Evolutionary conservation across 306 rosid species (phyloP), one percentile per base, ranked within the genome.

Genomic region (Quercus glauca): DNA sequence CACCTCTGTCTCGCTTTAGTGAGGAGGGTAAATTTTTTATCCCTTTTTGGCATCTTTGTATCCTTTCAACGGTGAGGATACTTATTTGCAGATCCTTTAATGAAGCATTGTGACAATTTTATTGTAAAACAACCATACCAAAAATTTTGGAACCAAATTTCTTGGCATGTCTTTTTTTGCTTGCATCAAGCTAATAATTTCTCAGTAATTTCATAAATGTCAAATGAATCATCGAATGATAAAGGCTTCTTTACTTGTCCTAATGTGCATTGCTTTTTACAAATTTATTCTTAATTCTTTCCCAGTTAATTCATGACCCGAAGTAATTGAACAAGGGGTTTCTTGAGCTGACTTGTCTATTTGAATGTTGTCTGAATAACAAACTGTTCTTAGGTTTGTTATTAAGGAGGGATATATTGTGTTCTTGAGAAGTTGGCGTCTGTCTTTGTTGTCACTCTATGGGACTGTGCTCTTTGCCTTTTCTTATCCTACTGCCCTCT

Each of bases 1-100:
- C 99, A 95, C 73, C 97, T 95, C 43, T 95, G 99, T 88, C 89
- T 95, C 61, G 99, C 98, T 65, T 84, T 95, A 92, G 99, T 95
- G 79, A 91, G 93, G 77, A 92, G 99, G 99, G 99, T 95, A 89
- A 57, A 73, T 79, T 82, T 73, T 70, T 74, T 63, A 43, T 67
- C 63, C 83, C 78, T 76, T 60, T 17, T 10, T 49, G 53, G 10
- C 35, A 55, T n/a, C 14, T 61, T 23, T 29, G n/a, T 60, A 18
- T 37, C n/a, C 53, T 71, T 71, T 17, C 29, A 28, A 19, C 31
- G 17, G 77, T 76, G 29, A 56, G 28, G 26, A n/a, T 18, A 35
- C n/a, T 6, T n/a, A 67, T 67, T 31, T 18, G 15, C 19, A 35
- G 49, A 19, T 20, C 12, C 14, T 60, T 8, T 5, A 33, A 25